Conservation (phyloP, 2,329 filamentous ascomycete species). For the Xylariaceae sp. region DNA sequence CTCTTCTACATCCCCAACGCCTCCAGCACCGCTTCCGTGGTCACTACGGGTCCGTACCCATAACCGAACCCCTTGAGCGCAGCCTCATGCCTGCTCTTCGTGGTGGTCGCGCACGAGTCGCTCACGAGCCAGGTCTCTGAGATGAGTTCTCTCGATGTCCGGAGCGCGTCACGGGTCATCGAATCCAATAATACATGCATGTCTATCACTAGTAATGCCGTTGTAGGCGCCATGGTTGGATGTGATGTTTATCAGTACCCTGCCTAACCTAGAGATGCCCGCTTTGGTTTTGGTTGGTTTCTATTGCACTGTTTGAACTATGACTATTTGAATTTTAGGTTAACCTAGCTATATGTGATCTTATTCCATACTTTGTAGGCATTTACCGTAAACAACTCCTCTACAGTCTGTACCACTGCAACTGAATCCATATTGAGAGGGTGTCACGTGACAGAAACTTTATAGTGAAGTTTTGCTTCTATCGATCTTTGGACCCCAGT, state of each 20-base stretch:
- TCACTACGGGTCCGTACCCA: background rate
- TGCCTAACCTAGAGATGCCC: background rate
- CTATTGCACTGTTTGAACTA: too few species aligned
- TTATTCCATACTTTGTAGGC: too few species aligned
- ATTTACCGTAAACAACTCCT: too few species aligned
- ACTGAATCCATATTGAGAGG: too few species aligned
- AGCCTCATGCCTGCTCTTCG: slow-evolving; percentile 27
- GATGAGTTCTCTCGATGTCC: slow-evolving; percentile 31
- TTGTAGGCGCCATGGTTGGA: slow-evolving; percentile 16
- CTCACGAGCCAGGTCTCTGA: slow-evolving; percentile 35
- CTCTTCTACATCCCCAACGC: background rate
- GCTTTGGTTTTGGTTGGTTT: background rate
- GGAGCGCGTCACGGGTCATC: slow-evolving; percentile 32
- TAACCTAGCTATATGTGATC: too few species aligned
- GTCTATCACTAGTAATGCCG: slow-evolving; percentile 36
- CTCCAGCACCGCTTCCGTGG: background rate
- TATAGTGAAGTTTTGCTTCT: too few species aligned
- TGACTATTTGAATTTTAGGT: too few species aligned
- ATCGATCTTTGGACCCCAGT: too few species aligned
- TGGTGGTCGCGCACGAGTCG: slow-evolving; percentile 34
- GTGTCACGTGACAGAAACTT: too few species aligned
- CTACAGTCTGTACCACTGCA: too few species aligned
- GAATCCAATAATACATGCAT: slow-evolving; percentile 35
- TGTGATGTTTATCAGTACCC: too few species aligned
- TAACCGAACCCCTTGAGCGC: background rate